Base-by-base conservation (phyloP, 2,329 filamentous ascomycete genomes). In the Tolypocladium sp. region DNA sequence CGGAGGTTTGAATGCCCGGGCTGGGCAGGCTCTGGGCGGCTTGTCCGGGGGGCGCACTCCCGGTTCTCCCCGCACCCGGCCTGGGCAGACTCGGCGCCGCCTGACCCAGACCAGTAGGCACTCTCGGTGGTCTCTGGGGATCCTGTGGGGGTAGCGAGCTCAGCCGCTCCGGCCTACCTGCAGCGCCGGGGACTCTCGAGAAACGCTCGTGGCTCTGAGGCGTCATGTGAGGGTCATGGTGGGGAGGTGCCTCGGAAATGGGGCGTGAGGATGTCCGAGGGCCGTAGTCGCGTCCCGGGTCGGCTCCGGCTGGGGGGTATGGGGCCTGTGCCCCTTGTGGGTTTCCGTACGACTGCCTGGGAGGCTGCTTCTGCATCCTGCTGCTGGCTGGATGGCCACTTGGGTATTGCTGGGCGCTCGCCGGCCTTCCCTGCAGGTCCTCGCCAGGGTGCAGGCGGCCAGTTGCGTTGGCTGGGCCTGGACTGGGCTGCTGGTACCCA, bases 401-500 rank as follows among this genome's bases (percentile, higher is more conserved):
- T 56, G 63, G 58, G 42, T 65, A 65, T 1, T 63, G 60, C 54
- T 70, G 69, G 27, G 63, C 57, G 59, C 71, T 69, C 33, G 67
- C 64, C 52, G 70, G 68, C 51, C 67, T 52, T 17, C 59, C 51
- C 46, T 68, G 59, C 58, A 58, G n/a, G 25, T 64, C 63, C 12
- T 70, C 63, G 38, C 57, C 55, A 58, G 66, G 57, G 60, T 66
- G 62, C 37, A 62, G 63, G 22, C 60, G 60, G 17, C 58, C 58
- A 22, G 40, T 38, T n/a, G 60, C 59, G 33, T 59, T 58, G 22
- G n/a, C n/a, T 10, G 57, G 64, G 42, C 69, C 76, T 63, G 73
- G 77, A 63, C 70, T 79, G 15, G 70, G 67, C 55, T 76, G 71
- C 35, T 75, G 70, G 61, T 79, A 78, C 1, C 71, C 76, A n/a